Evolutionary conservation across 83 land plant species (phyloP).

Genomic region (Picea abies): DNA sequence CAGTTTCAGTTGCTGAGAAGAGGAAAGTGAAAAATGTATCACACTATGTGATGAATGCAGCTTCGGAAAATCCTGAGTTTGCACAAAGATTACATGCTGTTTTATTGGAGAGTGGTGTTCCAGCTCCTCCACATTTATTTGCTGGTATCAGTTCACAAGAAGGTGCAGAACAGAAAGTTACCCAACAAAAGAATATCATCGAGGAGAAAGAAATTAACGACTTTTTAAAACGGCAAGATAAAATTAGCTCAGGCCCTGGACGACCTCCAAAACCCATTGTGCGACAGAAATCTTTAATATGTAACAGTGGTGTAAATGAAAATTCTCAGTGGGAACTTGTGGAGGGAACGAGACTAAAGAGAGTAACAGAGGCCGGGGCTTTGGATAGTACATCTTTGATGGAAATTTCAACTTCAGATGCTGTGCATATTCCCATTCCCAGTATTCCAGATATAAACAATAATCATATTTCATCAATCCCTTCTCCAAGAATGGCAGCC

Average conservation of each 20-base stretch:
- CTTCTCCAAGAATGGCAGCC: constrained; percentile 2
- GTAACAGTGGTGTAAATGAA: not conserved
- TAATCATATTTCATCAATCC: not conserved
- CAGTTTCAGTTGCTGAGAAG: constrained; percentile 40
- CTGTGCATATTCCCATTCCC: not conserved
- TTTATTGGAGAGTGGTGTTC: constrained; percentile 70
- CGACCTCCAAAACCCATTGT: constrained; percentile 15
- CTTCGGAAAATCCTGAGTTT: constrained; percentile 61
- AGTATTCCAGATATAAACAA: not conserved
- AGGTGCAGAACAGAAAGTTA: constrained; percentile 4
- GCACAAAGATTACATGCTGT: constrained; percentile 80
- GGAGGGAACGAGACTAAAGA: constrained; percentile 12
- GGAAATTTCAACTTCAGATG: constrained; percentile 3
- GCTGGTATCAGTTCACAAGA: constrained; percentile 33
- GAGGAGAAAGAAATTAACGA: not conserved
- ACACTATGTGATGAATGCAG: constrained; percentile 73
- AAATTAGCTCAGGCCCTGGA: constrained; percentile 2
- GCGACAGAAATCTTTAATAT: not conserved
- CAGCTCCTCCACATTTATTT: constrained; percentile 70
- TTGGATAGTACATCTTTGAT: constrained; percentile 14
- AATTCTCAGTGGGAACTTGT: constrained; percentile 8
- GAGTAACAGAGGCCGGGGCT: constrained; percentile 11
- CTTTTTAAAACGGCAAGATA: constrained; percentile 13
- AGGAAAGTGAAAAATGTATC: constrained; percentile 78
- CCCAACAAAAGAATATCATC: not conserved